Evolutionary conservation across 2,329 filamentous ascomycete genomes (phyloP), one percentile per base, ranked within the genome.

Genomic region (Venturia carpophila): DNA sequence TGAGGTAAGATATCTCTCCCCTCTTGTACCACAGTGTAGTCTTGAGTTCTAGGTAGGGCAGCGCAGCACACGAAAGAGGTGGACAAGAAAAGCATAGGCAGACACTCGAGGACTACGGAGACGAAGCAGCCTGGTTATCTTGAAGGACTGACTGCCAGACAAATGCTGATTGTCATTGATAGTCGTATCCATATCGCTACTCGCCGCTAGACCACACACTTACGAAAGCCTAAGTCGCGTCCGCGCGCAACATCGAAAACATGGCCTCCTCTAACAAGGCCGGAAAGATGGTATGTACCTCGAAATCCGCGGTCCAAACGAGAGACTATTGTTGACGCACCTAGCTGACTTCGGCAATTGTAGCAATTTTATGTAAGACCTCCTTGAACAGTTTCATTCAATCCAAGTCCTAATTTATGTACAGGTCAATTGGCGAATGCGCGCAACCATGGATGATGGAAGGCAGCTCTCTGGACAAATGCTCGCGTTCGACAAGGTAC

Each of bases 391-490:
- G 11, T 27, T 47, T 19, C 43, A 6, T 15, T 17, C 21, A 43
- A 19, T 13, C 17, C 24, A 34, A 21, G 27, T 27, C 24, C 61
- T 63, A 52, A 63, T n/a, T 39, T 19, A 27, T 7, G 5, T 24
- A 62, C 69, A 97, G 94, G 96, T 99, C 84, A 97, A 99, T 82
- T 97, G 96, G 83, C 91, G 93, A 79, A 97, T 99, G 92, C 89
- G 93, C 75, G 89, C 97, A 69, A 97, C 92, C 65, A 84, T 99
- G 76, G 91, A 91, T 74, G 94, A 99, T 80, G 91, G 91, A 69
- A 88, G 94, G 74, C 91, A 97, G 78, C 95, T 99, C 87, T 92
- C 92, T 49, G 94, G 92, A 68, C 92, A 97, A 78, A 96, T 99
- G 91, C 85, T 99, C 71, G 94, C 94, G 64, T 99, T 97, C 74